phyloP scores from a whole-genome alignment of 2,329 filamentous ascomycete genomes.

The Fusarium luffae region DNA sequence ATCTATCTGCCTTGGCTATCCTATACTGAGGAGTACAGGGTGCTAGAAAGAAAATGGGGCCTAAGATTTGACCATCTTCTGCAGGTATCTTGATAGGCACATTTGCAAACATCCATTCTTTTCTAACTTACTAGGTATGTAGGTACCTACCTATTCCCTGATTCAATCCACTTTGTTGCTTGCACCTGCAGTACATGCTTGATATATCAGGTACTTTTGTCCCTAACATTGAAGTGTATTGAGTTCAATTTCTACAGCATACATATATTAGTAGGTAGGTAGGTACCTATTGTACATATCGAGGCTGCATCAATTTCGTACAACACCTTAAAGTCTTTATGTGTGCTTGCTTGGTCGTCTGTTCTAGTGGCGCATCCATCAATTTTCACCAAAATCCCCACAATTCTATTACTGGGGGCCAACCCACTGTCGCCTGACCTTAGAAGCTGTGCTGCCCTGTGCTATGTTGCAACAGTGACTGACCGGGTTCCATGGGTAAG shows the following conservation, averaged over 20 bases:
- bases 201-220: slow-evolving; percentile 16
- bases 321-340: background rate
- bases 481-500: background rate
- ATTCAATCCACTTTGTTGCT: slow-evolving; percentile 9
- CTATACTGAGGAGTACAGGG: background rate
- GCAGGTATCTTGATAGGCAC: slow-evolving; percentile 1
- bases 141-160: background rate
- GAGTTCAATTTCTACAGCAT: slow-evolving; percentile 2
- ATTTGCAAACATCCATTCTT: background rate
- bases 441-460: background rate
- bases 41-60: background rate
- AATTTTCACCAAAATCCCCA: slow-evolving; percentile 4
- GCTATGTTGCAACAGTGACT: background rate
- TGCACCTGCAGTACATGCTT: background rate
- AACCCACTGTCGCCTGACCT: slow-evolving; percentile 43
- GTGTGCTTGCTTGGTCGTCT: background rate
- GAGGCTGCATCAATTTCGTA: background rate
- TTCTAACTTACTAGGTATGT: slow-evolving; percentile 8
- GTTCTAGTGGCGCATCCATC: background rate
- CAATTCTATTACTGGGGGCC: background rate
- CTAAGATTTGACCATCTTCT: background rate
- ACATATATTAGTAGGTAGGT: background rate
- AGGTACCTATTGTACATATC: background rate
- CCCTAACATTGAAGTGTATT: slow-evolving; percentile 1
- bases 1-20: slow-evolving; percentile 4